Conservation (phyloP, 495 filamentous ascomycete genomes). For the Aspergillus cristatus region DNA sequence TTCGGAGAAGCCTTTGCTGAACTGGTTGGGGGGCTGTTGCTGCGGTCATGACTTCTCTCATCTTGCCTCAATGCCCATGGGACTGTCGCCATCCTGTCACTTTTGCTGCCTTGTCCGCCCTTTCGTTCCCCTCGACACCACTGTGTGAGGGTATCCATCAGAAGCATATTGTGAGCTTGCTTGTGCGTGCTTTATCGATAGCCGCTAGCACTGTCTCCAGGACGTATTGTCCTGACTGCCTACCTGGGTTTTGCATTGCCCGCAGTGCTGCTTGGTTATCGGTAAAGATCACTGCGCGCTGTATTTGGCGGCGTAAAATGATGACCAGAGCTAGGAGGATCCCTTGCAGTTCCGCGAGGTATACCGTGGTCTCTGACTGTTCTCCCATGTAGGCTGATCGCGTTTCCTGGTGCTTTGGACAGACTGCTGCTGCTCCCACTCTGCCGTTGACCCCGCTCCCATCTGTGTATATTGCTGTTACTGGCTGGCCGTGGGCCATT, state of each 20-base stretch:
- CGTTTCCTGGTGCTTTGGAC: conserved; percentile 1
- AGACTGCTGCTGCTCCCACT: conserved; percentile 4
- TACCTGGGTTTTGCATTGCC: background rate
- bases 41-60: background rate
- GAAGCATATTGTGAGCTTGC: conserved; percentile 23
- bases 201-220: background rate
- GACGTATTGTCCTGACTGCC: conserved; percentile 1
- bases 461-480: conserved; percentile 2
- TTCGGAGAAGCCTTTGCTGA: conserved; percentile 1
- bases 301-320: background rate
- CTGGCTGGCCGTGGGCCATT: background rate
- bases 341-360: conserved; percentile 1
- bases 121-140: background rate
- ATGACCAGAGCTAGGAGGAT: conserved; percentile 3
- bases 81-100: background rate
- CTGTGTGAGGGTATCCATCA: conserved; percentile 32
- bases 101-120: conserved; percentile 1
- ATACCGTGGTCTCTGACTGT: conserved; percentile 2
- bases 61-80: conserved; percentile 1
- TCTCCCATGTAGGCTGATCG: conserved; percentile 3
- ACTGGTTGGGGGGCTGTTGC: conserved; percentile 1
- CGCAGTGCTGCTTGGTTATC: conserved; percentile 1
- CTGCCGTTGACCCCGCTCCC: conserved; percentile 1
- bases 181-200: background rate
- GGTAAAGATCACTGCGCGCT: conserved; percentile 1